A percentile compares a stretch with the other conserved stretches of the same genome.
These are phyloP conservation scores for Lactifluus subvellereus DNA, from an alignment of 768 basidiomycete species.

Conservation along the genomic window DNA sequence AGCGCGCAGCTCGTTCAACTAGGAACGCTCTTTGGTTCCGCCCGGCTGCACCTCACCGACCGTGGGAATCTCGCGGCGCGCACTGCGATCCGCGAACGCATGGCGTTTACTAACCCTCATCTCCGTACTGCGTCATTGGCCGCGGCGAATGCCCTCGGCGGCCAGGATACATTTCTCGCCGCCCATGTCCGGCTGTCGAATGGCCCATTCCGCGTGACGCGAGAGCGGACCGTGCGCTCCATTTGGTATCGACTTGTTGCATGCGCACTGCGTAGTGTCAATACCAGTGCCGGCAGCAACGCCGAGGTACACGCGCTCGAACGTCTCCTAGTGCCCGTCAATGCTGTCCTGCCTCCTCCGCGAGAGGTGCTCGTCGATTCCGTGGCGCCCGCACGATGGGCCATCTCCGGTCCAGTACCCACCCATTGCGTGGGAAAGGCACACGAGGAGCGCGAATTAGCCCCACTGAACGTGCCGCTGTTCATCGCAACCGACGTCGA, in stretches of 20 bases:
- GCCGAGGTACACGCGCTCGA: slow-evolving; percentile 9
- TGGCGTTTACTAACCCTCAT: slow-evolving; percentile 50
- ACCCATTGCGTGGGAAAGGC: slow-evolving; percentile 37
- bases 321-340: slow-evolving; percentile 4
- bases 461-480: slow-evolving; percentile 49
- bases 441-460: slow-evolving; percentile 33
- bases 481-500: slow-evolving; percentile 61
- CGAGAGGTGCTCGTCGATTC: slow-evolving; percentile 16
- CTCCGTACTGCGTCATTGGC: slow-evolving; percentile 40
- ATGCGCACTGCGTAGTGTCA: slow-evolving; percentile 35
- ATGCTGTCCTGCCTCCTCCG: slow-evolving; percentile 27
- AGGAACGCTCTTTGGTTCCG: slow-evolving; percentile 73
- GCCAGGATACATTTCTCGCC: slow-evolving; percentile 43
- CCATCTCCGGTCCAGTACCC: not conserved
- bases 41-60: slow-evolving; percentile 50
- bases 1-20: slow-evolving; percentile 55
- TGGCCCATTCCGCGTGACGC: slow-evolving; percentile 48
- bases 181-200: slow-evolving; percentile 68
- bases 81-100: slow-evolving; percentile 43
- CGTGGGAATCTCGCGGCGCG: slow-evolving; percentile 40
- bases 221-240: slow-evolving; percentile 37
- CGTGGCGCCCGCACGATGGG: slow-evolving; percentile 26
- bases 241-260: slow-evolving; percentile 57
- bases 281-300: slow-evolving; percentile 1
- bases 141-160: slow-evolving; percentile 37